Conservation (phyloP, 2,329 filamentous ascomycete species). For the Pseudogymnoascus sp. region DNA sequence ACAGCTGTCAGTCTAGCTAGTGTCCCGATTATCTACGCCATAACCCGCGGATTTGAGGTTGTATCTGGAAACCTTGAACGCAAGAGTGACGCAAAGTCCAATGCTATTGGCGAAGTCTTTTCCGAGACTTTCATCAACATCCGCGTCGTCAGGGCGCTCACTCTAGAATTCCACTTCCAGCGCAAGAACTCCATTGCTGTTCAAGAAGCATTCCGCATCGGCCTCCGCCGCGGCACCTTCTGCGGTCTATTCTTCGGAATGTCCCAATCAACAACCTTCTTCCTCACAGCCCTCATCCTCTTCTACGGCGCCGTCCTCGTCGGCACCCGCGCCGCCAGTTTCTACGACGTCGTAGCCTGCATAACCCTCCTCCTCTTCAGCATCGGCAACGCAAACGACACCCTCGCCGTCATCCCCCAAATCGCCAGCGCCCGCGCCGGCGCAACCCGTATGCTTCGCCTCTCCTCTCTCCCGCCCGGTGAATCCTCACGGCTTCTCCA, state of each 20-base stretch:
- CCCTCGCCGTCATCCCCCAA: conserved; percentile 73
- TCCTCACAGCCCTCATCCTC: conserved; percentile 72
- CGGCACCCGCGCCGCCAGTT: conserved; percentile 41
- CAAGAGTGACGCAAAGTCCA: conserved; percentile 57
- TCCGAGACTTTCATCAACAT: conserved; percentile 75
- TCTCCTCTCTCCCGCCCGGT: conserved; percentile 51
- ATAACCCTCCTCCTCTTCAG: conserved; percentile 81
- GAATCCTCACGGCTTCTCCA: neutral
- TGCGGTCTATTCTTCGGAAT: conserved; percentile 70
- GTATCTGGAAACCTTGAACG: conserved; percentile 68
- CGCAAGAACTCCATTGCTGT: conserved; percentile 53
- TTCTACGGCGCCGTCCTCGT: conserved; percentile 71
- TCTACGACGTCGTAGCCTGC: conserved; percentile 62
- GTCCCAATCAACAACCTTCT: conserved; percentile 66
- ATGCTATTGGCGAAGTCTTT: conserved; percentile 56
- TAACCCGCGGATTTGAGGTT: conserved; percentile 59
- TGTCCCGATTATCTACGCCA: conserved; percentile 59
- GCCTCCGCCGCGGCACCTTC: conserved; percentile 59
- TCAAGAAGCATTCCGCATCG: conserved; percentile 49
- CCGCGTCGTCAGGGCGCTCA: conserved; percentile 68
- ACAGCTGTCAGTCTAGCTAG: conserved; percentile 69
- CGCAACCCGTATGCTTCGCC: conserved; percentile 64
- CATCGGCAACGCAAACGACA: conserved; percentile 63
- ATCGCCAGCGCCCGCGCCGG: conserved; percentile 68
- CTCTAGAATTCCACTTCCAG: conserved; percentile 66